Evolutionary conservation across 768 basidiomycete species (phyloP), one percentile per base, ranked within the genome.

Genomic region (Kwoniella dejecticola): DNA sequence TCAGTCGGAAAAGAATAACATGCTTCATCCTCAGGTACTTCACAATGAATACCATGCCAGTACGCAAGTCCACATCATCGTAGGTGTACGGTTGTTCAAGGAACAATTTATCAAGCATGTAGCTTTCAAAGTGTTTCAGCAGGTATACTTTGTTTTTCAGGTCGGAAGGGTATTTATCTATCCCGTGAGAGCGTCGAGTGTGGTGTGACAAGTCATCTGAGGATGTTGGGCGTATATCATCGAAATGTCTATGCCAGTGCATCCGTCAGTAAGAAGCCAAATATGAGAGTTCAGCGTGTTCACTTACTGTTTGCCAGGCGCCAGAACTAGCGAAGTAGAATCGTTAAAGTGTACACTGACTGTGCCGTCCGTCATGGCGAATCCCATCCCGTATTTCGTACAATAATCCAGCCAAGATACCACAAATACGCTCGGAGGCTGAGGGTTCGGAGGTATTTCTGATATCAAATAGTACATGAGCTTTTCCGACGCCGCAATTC

Each of bases 361-460:
- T 21, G 89, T 89, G 2, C 95, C 93, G 72, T 99, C 93, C 19
- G 92, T 95, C 73, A 98, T 82, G 3, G 92, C 91, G 77, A 96
- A 98, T 0, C 95, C 96, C 90, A 97, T 98, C n/a, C 95, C 96
- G 79, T 97, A 99, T 82, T 97, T 97, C 80, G 93, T 91, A 77
- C 91, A 95, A 75, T 98, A 98, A 78, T 98, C 96, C 41, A 98
- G 89, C 96, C 96, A 98, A n/a, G 90, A 90, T 2, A 89, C 90
- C 65, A 99, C 92, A 80, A 97, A 98, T 45, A 95, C 88, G 53
- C 84, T 84, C 60, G 91, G 89, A 17, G 70, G 58, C 24, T 33
- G 6, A 6, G 71, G 68, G 7, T 48, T 42, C 17, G 21, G 1
- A 36, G 33, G 33, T 36, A 36, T 36, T 7, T 36, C 33, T 36